Evolutionary conservation across 768 basidiomycete species (phyloP), one percentile per base, ranked within the genome.

Genomic region (Trametes coccinea): DNA sequence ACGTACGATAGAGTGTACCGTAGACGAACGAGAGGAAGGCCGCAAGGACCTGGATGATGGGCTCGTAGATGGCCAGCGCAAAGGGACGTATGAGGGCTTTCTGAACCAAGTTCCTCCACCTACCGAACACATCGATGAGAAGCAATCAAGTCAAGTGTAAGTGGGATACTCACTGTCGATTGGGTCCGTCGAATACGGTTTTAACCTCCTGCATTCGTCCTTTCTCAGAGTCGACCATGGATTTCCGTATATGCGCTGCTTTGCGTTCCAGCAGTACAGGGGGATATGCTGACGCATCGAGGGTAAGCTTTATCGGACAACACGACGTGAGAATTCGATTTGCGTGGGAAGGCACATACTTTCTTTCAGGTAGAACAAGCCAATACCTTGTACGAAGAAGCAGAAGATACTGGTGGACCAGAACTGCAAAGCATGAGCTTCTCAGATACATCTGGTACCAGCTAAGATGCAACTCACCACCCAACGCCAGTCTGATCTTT

Each of bases 401-500:
- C 83, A 84, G 0, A 81, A 76, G 39, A 88, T 85, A 41, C 77
- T 83, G 3, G 87, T 86, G 0, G 87, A 82, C 84, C 88, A 89
- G 71, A 90, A 91, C 60, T 60, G 40, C 5, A 16, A 22, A n/a
- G 2, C 5, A n/a, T 48, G 13, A 40, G 52, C 3, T 11, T n/a
- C 9, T 31, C 11, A 2, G 2, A 41, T 0, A 7, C 11, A 16
- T 31, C 7, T 5, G 45, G 13, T 14, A 22, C 0, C 0, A 43
- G 31, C 13, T 3, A 1, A 7, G 10, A 5, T 16, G 6, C 29
- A 31, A 54, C 59, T 30, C 40, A 60, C 59, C 83, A 89, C 87
- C 89, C 87, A 90, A 70, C 86, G 78, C 89, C 89, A 91, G 0
- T 84, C 85, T 0, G 85, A 80, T 41, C 74, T 76, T 49, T 89